phyloP scores from a whole-genome alignment of 2,329 filamentous ascomycete genomes.

The Salinomyces thailandicus region DNA sequence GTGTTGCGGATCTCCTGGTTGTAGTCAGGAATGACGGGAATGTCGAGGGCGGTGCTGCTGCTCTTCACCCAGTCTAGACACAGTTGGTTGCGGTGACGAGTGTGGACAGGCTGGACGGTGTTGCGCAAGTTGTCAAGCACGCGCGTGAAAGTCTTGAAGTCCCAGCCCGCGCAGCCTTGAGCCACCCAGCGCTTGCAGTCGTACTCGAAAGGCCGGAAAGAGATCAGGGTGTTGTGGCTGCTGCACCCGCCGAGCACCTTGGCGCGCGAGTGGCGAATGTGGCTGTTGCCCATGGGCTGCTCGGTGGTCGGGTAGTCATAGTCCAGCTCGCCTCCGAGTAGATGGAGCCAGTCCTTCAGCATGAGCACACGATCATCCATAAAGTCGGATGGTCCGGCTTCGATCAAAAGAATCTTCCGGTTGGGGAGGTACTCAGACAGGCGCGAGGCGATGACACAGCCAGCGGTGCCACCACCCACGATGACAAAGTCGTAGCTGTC shows the following conservation, averaged over 20 bases:
- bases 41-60: slow-evolving; percentile 66
- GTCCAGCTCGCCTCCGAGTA: slow-evolving; percentile 79
- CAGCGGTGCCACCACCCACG: slow-evolving; percentile 75
- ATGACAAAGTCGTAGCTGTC: slow-evolving; percentile 74
- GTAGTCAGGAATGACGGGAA: slow-evolving; percentile 76
- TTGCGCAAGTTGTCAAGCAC: slow-evolving; percentile 76
- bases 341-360: slow-evolving; percentile 73
- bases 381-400: slow-evolving; percentile 81
- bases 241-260: slow-evolving; percentile 90
- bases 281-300: slow-evolving; percentile 82
- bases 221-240: slow-evolving; percentile 88
- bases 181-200: slow-evolving; percentile 77
- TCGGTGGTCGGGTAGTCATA: slow-evolving; percentile 85
- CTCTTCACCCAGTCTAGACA: slow-evolving; percentile 83
- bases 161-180: slow-evolving; percentile 74
- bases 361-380: slow-evolving; percentile 79
- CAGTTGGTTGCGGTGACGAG: slow-evolving; percentile 76
- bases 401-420: slow-evolving; percentile 71
- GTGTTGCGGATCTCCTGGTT: slow-evolving; percentile 69
- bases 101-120: slow-evolving; percentile 81
- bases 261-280: slow-evolving; percentile 83
- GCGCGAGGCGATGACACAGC: slow-evolving; percentile 72
- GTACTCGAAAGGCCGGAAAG: slow-evolving; percentile 82
- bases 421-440: slow-evolving; percentile 74
- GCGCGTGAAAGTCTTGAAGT: slow-evolving; percentile 73